Base-by-base conservation (phyloP, 805 yeast species). In the Candida peoriensis region DNA sequence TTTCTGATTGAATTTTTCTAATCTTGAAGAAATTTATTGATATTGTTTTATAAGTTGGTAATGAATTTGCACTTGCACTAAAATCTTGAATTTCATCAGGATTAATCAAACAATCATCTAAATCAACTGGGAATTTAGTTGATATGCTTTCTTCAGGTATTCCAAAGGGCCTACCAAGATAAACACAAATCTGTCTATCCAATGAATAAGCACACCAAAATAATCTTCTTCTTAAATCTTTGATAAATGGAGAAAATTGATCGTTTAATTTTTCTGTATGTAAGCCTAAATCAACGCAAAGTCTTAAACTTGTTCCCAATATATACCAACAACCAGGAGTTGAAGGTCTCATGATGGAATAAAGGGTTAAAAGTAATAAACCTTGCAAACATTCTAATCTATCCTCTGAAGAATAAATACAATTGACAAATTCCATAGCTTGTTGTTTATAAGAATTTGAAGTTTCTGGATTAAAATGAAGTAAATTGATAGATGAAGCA, bases 311-410 rank as follows among this genome's bases (percentile, higher is more conserved):
- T 2, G 85, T 74, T 0, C 96, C 96, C 43, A 85, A 61, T 4
- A 83, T 76, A 54, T 85, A 85, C 97, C 97, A 88, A n/a, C 85
- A 86, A 4, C 95, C 93, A 0, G 96, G 95, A 11, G 75, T 74
- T 1, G 90, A 79, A 0, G 96, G 96, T 38, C 95, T 69, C 95
- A 88, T 86, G 22, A 81, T 68, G 1, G 94, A 76, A 52, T 82
- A 88, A 5, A 80, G 52, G 0, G 90, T 76, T 27, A 83, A 60
- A 11, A 85, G 61, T 13, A 88, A 54, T 11, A 84, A 63, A 1
- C 89, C 88, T 50, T 83, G 90, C 4, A 88, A 57, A 1, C 82
- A 69, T 47, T 84, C 94, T 24, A 86, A 59, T 29, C 81, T 68
- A 46, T 86, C 83, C 1, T 61, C 43, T 2, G 84, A 68, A 5